Percentiles rank a stretch among this genome's conserved stretches.
These are phyloP conservation scores for Zygoascus hellenicus DNA, from an alignment of 1,139 yeast species.

Conservation along the genomic window DNA sequence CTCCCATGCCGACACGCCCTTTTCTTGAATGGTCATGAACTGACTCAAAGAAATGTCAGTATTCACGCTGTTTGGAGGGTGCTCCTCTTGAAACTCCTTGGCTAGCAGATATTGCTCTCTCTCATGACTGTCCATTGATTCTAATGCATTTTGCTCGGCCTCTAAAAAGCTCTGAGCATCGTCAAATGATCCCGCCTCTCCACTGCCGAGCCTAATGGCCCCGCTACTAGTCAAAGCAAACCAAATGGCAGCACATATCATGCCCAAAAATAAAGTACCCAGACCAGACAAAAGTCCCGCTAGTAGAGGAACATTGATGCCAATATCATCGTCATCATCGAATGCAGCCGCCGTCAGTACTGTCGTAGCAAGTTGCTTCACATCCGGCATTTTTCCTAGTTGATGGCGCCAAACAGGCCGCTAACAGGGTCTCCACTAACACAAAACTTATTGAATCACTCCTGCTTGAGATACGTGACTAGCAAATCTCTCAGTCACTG, in stretches of 20 bases:
- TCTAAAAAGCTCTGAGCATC: conserved; percentile 59
- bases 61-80: conserved; percentile 41
- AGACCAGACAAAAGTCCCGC: conserved; percentile 36
- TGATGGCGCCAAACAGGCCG: too few relatives aligned
- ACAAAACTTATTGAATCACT: too few relatives aligned
- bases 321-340: conserved; percentile 15
- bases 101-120: conserved; percentile 50
- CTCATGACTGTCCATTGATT: conserved; percentile 49
- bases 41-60: conserved; percentile 41
- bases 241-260: conserved; percentile 32
- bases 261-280: conserved; percentile 31
- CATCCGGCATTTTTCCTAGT: neutral
- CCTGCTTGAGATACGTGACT: too few relatives aligned
- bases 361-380: neutral
- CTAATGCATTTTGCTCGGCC: conserved; percentile 69
- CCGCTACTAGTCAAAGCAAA: conserved; percentile 33
- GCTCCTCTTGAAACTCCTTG: conserved; percentile 40
- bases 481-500: too few relatives aligned
- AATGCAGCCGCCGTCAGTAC: conserved; percentile 1
- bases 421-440: too few relatives aligned
- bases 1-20: conserved; percentile 91
- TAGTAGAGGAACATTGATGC: conserved; percentile 30
- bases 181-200: conserved; percentile 53
- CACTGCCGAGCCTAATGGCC: conserved; percentile 36
- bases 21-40: conserved; percentile 70